A percentile compares a stretch with the other conserved stretches of the same genome.
These are phyloP conservation scores for Vanderwaltozyma polyspora DNA, from an alignment of 805 yeast species.

Conservation along the genomic window DNA sequence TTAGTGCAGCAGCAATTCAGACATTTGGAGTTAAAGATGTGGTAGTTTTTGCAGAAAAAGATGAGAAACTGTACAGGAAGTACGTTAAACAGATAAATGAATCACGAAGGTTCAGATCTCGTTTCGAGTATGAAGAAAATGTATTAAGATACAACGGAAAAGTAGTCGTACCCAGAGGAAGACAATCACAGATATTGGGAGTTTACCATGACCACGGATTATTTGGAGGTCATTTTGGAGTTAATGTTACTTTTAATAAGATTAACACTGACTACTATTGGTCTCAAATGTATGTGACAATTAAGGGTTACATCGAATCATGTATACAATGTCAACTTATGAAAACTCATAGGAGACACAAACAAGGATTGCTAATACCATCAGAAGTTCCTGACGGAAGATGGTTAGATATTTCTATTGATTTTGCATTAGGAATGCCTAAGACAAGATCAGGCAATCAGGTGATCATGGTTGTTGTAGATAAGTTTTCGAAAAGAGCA, in stretches of 20 bases:
- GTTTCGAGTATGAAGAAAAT: neutral
- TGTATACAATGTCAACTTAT: conserved; percentile 6
- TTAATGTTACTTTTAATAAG: conserved; percentile 2
- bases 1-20: no score
- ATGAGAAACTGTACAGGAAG: no score
- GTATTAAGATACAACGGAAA: neutral
- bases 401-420: conserved; percentile 12
- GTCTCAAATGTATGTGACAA: conserved; percentile 1
- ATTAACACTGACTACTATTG: conserved; percentile 4
- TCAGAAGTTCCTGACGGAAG: conserved; percentile 7
- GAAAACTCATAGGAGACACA: conserved; percentile 1
- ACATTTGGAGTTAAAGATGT: no score
- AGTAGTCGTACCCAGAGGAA: neutral
- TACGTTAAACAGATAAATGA: neutral
- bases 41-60: no score
- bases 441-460: neutral
- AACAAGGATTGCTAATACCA: conserved; percentile 6
- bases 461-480: conserved; percentile 11
- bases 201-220: conserved; percentile 4
- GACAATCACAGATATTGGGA: neutral
- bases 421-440: conserved; percentile 11
- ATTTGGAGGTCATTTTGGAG: conserved; percentile 9
- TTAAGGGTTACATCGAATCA: conserved; percentile 1
- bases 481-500: conserved; percentile 9
- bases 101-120: neutral